Conservation (phyloP, 148 eudicot genomes). For the Cornus suecica region DNA sequence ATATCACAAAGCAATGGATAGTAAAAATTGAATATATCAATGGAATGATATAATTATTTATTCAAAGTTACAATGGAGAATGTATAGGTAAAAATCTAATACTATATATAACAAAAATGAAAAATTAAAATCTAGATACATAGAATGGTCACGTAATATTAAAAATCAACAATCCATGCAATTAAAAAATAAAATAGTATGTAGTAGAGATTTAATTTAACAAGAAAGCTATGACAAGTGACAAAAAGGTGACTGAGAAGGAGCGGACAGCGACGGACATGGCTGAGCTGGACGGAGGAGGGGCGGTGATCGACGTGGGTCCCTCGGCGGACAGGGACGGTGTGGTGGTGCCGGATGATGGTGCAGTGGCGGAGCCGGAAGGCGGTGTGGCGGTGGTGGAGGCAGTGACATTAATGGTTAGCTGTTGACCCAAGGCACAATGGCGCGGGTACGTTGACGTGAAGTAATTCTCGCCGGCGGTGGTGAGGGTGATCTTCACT, state of each 20-base stretch:
- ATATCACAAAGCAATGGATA: too few relatives aligned
- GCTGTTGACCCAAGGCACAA: conserved; percentile 35
- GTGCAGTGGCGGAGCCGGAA: conserved; percentile 15
- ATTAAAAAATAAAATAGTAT: background rate
- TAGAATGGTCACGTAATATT: background rate
- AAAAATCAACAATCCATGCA: background rate
- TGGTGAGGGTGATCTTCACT: conserved; percentile 24
- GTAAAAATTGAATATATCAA: background rate
- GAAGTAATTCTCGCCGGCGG: conserved; percentile 34
- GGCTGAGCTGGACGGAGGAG: conserved; percentile 16
- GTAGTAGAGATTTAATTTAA: background rate
- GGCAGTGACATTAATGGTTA: conserved; percentile 32
- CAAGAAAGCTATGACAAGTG: conserved; percentile 10
- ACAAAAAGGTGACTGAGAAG: conserved; percentile 15
- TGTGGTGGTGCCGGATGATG: conserved; percentile 9
- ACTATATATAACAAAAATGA: background rate
- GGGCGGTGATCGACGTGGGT: background rate
- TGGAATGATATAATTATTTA: background rate
- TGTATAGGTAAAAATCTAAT: too few relatives aligned
- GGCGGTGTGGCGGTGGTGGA: background rate
- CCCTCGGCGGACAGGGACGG: background rate
- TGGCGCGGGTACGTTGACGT: conserved; percentile 30
- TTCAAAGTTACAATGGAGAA: background rate
- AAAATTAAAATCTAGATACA: background rate
- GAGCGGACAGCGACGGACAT: conserved; percentile 1